These are phyloP conservation scores for Stenogyne calaminthoides DNA, from an alignment of 305 asterid genomes.

Conservation along the genomic window DNA sequence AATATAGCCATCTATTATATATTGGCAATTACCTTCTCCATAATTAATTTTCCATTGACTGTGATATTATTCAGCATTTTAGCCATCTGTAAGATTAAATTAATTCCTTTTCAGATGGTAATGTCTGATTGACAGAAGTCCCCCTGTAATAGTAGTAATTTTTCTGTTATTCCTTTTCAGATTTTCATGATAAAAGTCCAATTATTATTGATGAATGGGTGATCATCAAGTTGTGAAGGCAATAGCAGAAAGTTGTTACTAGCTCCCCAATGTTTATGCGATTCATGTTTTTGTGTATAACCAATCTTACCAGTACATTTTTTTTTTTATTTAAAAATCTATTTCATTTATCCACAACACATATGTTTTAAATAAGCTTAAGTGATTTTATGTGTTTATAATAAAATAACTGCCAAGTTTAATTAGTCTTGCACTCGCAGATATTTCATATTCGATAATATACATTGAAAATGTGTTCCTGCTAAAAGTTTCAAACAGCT, in stretches of 20 bases:
- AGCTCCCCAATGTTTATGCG: constrained; percentile 8
- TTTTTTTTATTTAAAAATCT: neutral
- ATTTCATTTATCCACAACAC: neutral
- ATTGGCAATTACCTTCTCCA: constrained; percentile 9
- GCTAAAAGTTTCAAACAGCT: neutral
- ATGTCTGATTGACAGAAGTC: constrained; percentile 16
- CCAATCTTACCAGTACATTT: neutral
- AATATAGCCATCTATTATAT: constrained; percentile 20
- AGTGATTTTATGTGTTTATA: neutral
- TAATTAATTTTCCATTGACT: constrained; percentile 11
- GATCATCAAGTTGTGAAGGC: constrained; percentile 13
- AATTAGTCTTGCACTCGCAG: neutral
- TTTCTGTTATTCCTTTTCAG: neutral
- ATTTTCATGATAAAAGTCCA: neutral
- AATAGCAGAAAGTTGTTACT: constrained; percentile 6
- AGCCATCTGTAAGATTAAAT: constrained; percentile 22
- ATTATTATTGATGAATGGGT: constrained; percentile 17
- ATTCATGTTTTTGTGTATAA: constrained; percentile 8
- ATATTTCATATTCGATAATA: neutral
- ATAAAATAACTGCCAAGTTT: neutral
- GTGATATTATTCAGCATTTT: neutral
- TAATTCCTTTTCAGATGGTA: neutral
- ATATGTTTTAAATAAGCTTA: neutral
- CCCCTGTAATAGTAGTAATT: constrained; percentile 1
- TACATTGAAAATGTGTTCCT: neutral